phyloP scores from a whole-genome alignment of 2,329 filamentous ascomycete species.

The Epichloe aotearoae region DNA sequence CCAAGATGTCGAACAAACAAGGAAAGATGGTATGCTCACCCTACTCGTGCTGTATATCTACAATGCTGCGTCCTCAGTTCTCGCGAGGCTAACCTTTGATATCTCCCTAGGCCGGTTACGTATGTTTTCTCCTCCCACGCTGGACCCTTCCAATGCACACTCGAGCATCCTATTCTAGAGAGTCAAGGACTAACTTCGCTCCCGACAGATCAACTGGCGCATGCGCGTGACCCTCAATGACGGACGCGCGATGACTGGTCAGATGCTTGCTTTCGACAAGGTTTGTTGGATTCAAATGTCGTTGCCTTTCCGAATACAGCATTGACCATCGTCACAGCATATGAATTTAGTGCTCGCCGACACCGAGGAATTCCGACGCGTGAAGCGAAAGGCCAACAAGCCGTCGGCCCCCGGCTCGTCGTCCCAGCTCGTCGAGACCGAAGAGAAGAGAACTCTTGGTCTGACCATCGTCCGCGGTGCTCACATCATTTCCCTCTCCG shows the following conservation, averaged over 20 bases:
- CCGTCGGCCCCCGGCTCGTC: conserved; percentile 46
- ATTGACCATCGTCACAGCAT: conserved; percentile 45
- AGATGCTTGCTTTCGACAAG: conserved; percentile 99
- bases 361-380: conserved; percentile 91
- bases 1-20: conserved; percentile 57
- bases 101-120: conserved; percentile 51
- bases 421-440: conserved; percentile 64
- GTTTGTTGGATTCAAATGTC: conserved; percentile 29
- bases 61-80: conserved; percentile 10
- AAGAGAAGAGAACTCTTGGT: conserved; percentile 96
- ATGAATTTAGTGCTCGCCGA: conserved; percentile 99
- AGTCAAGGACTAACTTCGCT: conserved; percentile 3
- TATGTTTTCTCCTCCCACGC: conserved; percentile 31
- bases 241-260: conserved; percentile 88
- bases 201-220: conserved; percentile 84
- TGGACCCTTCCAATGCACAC: not conserved
- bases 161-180: conserved; percentile 16
- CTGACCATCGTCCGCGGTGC: conserved; percentile 89
- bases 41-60: conserved; percentile 24
- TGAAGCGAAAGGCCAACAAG: conserved; percentile 75
- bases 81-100: conserved; percentile 48
- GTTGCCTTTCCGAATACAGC: not conserved
- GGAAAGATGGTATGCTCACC: conserved; percentile 85
- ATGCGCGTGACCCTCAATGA: conserved; percentile 96
- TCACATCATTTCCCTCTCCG: conserved; percentile 86